Percentiles rank a stretch among this genome's conserved stretches.
These are phyloP conservation scores for Collariella sp. DNA, from an alignment of 495 filamentous ascomycete species.

Conservation along the genomic window DNA sequence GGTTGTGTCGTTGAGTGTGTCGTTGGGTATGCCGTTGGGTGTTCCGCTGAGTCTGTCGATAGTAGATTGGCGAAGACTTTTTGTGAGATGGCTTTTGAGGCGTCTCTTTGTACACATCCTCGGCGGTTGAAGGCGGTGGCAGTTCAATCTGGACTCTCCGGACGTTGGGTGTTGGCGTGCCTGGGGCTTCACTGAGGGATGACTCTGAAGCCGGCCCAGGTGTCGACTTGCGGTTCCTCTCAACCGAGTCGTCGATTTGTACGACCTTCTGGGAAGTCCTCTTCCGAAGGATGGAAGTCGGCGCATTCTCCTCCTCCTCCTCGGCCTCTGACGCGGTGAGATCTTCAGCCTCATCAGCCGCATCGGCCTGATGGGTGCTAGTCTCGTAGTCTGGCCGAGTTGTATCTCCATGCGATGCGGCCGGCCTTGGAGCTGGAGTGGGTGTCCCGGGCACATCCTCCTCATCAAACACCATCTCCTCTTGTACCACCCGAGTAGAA, in stretches of 20 bases:
- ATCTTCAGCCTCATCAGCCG: conserved; percentile 6
- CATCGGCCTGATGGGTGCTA: background rate
- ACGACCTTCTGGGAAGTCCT: background rate
- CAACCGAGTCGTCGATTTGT: background rate
- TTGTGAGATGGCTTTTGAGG: conserved; percentile 7
- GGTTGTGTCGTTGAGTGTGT: too few species aligned
- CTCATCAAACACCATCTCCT: background rate
- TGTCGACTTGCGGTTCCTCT: background rate
- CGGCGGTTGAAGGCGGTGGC: conserved; percentile 4
- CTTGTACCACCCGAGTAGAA: background rate
- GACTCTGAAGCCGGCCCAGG: conserved; percentile 1
- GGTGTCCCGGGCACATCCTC: conserved; percentile 2
- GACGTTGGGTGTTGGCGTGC: conserved; percentile 14
- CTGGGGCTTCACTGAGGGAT: background rate
- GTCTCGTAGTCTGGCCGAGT: too few species aligned
- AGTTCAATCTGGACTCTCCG: conserved; percentile 18
- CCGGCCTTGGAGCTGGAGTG: background rate
- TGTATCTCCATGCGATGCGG: background rate
- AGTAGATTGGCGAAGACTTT: conserved; percentile 12
- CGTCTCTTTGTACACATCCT: conserved; percentile 23
- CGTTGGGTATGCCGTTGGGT: too few species aligned
- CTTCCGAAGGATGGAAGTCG: background rate
- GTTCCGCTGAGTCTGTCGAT: conserved; percentile 13
- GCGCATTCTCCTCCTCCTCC: background rate
- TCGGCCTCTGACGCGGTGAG: conserved; percentile 4